A percentile compares a stretch with the other conserved stretches of the same genome.
These are phyloP conservation scores for Miamiensis avidus DNA, from an alignment of 169 alveolate genomes.

Conservation along the genomic window DNA sequence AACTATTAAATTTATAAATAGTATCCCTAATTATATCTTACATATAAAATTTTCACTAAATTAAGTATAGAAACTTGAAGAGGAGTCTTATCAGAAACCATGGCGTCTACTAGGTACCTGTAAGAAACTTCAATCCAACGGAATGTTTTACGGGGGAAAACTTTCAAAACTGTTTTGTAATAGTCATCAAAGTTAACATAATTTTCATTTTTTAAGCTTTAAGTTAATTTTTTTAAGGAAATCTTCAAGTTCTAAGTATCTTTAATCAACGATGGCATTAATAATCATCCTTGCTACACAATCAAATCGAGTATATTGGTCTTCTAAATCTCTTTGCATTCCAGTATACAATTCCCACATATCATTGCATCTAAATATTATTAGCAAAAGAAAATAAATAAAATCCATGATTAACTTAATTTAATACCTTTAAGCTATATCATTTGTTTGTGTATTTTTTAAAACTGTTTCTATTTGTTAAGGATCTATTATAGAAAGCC, in stretches of 20 bases:
- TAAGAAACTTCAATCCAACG: constrained; percentile 22
- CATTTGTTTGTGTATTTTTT: background rate
- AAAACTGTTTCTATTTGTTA: background rate
- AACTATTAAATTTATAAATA: no score
- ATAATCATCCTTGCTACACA: background rate
- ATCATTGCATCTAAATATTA: constrained; percentile 12
- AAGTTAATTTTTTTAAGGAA: background rate
- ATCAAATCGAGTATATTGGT: constrained; percentile 7
- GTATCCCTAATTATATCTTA: no score
- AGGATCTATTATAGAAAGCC: background rate
- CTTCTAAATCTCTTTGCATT: constrained; percentile 6
- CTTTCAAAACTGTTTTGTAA: background rate
- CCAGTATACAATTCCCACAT: background rate
- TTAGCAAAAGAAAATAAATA: background rate
- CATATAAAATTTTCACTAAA: background rate
- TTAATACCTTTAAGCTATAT: background rate
- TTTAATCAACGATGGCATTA: constrained; percentile 3
- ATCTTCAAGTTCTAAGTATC: constrained; percentile 17
- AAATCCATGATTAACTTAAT: background rate
- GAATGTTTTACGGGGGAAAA: background rate
- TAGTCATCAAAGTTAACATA: constrained; percentile 4
- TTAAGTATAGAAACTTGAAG: background rate
- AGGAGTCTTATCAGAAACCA: background rate
- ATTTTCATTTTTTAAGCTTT: constrained; percentile 3
- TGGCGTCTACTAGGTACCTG: background rate